Conservation (phyloP, 2,329 filamentous ascomycete species). For the Chalaropsis thielavioides region DNA sequence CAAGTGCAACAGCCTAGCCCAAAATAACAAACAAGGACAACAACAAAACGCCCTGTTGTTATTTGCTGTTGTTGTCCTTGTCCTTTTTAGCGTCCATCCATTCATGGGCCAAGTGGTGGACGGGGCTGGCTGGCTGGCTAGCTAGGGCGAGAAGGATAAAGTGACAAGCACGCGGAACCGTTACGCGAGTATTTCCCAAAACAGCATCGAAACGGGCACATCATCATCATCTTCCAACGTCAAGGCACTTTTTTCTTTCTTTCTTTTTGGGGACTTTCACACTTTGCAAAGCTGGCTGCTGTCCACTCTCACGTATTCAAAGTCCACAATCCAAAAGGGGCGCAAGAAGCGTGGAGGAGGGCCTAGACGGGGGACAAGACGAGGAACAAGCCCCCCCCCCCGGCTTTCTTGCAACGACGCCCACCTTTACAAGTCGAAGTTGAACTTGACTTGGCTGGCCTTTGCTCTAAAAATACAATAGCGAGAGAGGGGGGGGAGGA, state of each 20-base stretch:
- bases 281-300: no score
- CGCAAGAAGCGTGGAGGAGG: neutral
- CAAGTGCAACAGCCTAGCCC: no score
- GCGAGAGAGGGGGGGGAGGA: neutral
- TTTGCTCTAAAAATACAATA: neutral
- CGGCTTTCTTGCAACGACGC: neutral
- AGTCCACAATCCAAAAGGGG: neutral
- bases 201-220: neutral
- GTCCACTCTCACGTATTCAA: no score
- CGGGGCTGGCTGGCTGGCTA: no score
- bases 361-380: neutral
- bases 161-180: neutral
- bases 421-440: no score
- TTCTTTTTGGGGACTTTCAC: no score
- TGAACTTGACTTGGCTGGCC: no score
- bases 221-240: neutral
- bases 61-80: neutral
- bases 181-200: slow-evolving; percentile 2
- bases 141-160: neutral
- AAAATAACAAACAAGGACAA: no score
- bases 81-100: neutral
- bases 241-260: no score
- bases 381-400: neutral
- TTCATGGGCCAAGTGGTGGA: no score
- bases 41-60: neutral